These are phyloP conservation scores for Wickerhamiella hasegawae DNA, from an alignment of 805 yeast species.

Conservation along the genomic window DNA sequence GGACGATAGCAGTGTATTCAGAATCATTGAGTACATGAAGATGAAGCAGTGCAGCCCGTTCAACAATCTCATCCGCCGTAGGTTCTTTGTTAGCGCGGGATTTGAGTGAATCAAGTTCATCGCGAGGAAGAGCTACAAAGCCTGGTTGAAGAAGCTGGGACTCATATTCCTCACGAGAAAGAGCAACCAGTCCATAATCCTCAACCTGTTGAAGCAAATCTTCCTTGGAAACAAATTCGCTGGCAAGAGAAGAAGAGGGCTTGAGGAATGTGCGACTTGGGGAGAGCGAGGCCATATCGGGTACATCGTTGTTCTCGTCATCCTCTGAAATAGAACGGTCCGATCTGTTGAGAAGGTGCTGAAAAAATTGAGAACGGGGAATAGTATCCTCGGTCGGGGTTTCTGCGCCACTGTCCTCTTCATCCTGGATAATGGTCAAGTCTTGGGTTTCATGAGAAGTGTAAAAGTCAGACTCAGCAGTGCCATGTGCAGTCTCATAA, in stretches of 20 bases:
- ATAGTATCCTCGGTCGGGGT: constrained; percentile 2
- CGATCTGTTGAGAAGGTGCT: background rate
- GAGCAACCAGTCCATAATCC: background rate
- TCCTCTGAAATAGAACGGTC: background rate
- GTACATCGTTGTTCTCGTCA: background rate
- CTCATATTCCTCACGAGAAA: constrained; percentile 1
- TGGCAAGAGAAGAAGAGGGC: background rate
- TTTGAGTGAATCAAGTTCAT: background rate
- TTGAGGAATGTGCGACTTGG: no score
- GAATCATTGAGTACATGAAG: background rate
- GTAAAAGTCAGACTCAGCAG: background rate
- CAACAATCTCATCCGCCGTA: background rate
- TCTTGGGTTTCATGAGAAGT: background rate
- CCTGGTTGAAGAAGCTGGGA: background rate
- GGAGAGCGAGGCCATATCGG: background rate
- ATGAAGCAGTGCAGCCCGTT: background rate
- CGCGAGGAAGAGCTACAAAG: background rate
- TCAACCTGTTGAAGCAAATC: background rate
- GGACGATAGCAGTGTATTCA: background rate
- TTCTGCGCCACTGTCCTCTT: background rate
- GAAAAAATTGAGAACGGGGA: background rate
- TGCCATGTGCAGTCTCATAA: constrained; percentile 10
- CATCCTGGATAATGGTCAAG: background rate
- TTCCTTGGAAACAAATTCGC: background rate
- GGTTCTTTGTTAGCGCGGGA: background rate